Conservation (phyloP, 2,329 filamentous ascomycete genomes). For the Byssoonygena ceratinophila region DNA sequence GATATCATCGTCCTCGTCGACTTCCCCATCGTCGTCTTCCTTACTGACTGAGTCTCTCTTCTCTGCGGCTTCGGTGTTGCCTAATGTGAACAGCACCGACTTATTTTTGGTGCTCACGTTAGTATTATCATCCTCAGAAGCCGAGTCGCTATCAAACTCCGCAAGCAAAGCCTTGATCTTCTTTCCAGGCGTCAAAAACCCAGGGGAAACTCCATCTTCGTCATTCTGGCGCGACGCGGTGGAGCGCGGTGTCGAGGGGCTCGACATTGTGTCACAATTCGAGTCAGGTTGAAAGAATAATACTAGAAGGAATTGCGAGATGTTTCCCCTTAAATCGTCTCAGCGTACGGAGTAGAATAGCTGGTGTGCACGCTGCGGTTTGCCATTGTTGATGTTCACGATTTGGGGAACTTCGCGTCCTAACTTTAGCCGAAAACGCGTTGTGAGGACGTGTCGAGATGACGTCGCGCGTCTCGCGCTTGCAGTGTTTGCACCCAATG, state of each 20-base stretch:
- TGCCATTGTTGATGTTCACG: no score
- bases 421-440: no score
- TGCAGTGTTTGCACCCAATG: no score
- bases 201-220: conserved; percentile 21
- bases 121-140: neutral
- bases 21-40: conserved; percentile 30
- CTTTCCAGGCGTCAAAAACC: conserved; percentile 35
- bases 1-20: conserved; percentile 39
- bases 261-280: conserved; percentile 8
- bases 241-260: conserved; percentile 7
- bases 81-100: conserved; percentile 10
- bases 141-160: conserved; percentile 37
- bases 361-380: no score
- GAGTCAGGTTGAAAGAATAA: no score
- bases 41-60: conserved; percentile 19
- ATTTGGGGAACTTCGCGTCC: no score
- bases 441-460: no score
- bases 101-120: neutral
- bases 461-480: no score
- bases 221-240: conserved; percentile 24
- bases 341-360: no score
- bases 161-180: conserved; percentile 44
- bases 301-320: no score
- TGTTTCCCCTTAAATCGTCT: no score
- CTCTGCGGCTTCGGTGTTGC: conserved; percentile 15